These are phyloP conservation scores for Suillus decipiens DNA, from an alignment of 768 basidiomycete species.

Conservation along the genomic window DNA sequence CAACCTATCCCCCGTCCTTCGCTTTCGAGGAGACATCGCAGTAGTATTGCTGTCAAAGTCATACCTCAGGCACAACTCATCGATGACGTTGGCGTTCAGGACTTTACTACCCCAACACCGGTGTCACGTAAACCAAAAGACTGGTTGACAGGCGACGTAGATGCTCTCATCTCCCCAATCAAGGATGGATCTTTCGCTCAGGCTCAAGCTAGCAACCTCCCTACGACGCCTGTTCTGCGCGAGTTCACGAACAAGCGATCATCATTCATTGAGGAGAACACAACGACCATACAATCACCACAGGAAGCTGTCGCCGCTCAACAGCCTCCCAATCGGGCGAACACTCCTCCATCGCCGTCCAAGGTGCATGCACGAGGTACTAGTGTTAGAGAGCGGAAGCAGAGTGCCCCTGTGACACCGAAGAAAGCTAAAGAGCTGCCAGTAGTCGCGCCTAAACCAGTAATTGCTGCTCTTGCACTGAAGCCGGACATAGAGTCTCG, in stretches of 20 bases:
- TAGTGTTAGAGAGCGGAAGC: conserved; percentile 39
- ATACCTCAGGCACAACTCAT: conserved; percentile 13
- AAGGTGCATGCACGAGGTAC: conserved; percentile 25
- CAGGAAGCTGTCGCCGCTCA: conserved; percentile 36
- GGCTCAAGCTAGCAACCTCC: conserved; percentile 12
- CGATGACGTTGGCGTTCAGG: conserved; percentile 24
- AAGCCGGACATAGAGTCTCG: conserved; percentile 4
- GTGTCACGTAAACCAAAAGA: conserved; percentile 46
- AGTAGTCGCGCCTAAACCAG: conserved; percentile 2
- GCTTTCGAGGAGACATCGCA: conserved; percentile 50
- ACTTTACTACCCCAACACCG: conserved; percentile 13
- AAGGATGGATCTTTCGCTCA: conserved; percentile 21
- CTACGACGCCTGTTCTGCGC: conserved; percentile 54
- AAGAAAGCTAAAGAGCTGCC: conserved; percentile 9
- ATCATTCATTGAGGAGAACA: conserved; percentile 58
- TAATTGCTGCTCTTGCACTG: conserved; percentile 3
- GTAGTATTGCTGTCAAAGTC: conserved; percentile 49
- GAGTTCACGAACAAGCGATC: conserved; percentile 74
- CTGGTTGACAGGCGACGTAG: conserved; percentile 76
- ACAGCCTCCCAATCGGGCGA: conserved; percentile 16
- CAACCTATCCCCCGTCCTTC: conserved; percentile 41
- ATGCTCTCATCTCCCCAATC: conserved; percentile 29
- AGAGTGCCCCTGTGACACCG: conserved; percentile 6
- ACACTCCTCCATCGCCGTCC: conserved; percentile 23
- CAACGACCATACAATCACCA: conserved; percentile 27